Percentiles rank a stretch among this genome's conserved stretches.
Evolutionary conservation across 2,329 filamentous ascomycete species (phyloP).

Genomic region (Graphiopsis chlorocephala): DNA sequence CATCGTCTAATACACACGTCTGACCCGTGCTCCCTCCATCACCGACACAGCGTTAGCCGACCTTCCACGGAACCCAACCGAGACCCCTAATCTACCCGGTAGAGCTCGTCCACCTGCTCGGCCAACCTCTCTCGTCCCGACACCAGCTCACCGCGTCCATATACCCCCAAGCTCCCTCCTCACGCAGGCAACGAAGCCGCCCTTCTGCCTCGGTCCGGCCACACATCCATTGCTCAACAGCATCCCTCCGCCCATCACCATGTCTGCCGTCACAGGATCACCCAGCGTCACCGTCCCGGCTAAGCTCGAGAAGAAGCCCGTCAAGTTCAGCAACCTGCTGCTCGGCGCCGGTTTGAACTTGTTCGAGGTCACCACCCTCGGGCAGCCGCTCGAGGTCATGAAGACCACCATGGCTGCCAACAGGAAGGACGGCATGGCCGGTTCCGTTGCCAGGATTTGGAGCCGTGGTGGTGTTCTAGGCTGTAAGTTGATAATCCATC

Average conservation of each 20-base stretch:
- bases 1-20: background rate
- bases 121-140: background rate
- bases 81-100: conserved; percentile 14
- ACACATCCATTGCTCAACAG: conserved; percentile 26
- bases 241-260: conserved; percentile 37
- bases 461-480: conserved; percentile 86
- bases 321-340: conserved; percentile 99
- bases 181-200: conserved; percentile 72
- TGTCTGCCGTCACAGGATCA: conserved; percentile 38
- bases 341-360: conserved; percentile 91
- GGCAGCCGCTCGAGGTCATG: conserved; percentile 89
- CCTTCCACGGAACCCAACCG: conserved; percentile 3
- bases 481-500: conserved; percentile 63
- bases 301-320: conserved; percentile 92
- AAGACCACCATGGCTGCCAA: conserved; percentile 99
- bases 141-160: conserved; percentile 4
- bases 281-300: conserved; percentile 44
- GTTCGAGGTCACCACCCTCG: conserved; percentile 78
- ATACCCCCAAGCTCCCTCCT: conserved; percentile 20
- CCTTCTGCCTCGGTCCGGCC: conserved; percentile 97
- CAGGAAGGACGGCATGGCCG: conserved; percentile 79
- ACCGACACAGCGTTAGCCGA: conserved; percentile 1
- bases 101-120: conserved; percentile 4
- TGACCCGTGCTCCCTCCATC: background rate
- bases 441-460: conserved; percentile 86